Conservation (phyloP, 2,329 filamentous ascomycete species). For the Sporothrix humicola region DNA sequence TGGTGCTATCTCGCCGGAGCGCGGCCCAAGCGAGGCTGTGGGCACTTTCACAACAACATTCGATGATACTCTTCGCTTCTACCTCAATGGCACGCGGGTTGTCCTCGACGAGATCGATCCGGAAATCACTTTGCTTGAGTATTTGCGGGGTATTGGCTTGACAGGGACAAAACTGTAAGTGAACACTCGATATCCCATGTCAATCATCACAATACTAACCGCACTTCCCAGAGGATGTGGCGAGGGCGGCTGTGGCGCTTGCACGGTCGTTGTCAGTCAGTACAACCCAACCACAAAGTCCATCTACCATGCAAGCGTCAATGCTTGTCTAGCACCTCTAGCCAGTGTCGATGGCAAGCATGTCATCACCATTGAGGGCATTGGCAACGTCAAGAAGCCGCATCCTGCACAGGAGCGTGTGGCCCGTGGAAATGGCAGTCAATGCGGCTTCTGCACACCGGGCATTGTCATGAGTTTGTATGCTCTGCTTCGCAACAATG, state of each 20-base stretch:
- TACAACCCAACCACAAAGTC: conserved; percentile 89
- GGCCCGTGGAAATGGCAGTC: conserved; percentile 84
- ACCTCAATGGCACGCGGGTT: conserved; percentile 91
- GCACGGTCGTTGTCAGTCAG: conserved; percentile 93
- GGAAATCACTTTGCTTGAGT: conserved; percentile 89
- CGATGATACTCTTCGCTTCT: conserved; percentile 89
- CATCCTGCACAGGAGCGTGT: conserved; percentile 92
- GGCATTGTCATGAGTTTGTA: conserved; percentile 99
- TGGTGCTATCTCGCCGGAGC: conserved; percentile 57
- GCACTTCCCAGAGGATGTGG: conserved; percentile 72
- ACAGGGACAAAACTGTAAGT: conserved; percentile 87
- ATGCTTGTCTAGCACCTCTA: conserved; percentile 91
- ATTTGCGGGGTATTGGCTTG: conserved; percentile 87
- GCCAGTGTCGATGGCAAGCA: conserved; percentile 96
- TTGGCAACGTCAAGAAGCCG: conserved; percentile 83
- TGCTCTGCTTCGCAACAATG: conserved; percentile 84
- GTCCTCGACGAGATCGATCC: conserved; percentile 86
- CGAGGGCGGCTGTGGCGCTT: conserved; percentile 95
- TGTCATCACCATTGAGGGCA: conserved; percentile 96
- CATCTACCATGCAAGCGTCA: conserved; percentile 96
- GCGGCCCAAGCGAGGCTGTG: conserved; percentile 40
- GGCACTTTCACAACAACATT: conserved; percentile 73
- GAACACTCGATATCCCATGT: neutral
- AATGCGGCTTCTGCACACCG: conserved; percentile 94
- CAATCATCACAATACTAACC: neutral